Evolutionary conservation across 257 asterid species (phyloP).

Genomic region (Forsythia suspensa): DNA sequence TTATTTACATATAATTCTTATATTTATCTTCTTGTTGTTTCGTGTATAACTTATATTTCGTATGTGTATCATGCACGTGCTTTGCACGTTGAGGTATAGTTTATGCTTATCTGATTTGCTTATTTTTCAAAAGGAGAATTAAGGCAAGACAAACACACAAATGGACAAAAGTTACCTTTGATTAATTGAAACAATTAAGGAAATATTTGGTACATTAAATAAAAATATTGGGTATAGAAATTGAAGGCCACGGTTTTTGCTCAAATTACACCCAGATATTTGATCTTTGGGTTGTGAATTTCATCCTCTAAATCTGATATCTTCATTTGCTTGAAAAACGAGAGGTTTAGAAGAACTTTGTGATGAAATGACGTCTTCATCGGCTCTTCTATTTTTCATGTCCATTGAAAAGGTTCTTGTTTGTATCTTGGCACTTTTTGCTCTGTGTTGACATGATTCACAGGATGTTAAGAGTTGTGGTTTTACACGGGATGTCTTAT

Average conservation of each 20-base stretch:
- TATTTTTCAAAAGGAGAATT: no score
- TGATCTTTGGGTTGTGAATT: conserved; percentile 71
- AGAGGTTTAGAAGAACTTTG: conserved; percentile 75
- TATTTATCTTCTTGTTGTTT: no score
- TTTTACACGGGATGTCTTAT: conserved; percentile 33
- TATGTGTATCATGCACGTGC: no score
- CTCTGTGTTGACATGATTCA: conserved; percentile 31
- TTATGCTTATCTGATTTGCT: no score
- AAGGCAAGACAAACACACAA: no score
- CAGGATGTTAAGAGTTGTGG: conserved; percentile 43
- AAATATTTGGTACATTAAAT: no score
- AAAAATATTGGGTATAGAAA: no score
- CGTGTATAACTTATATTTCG: no score
- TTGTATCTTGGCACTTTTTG: conserved; percentile 27
- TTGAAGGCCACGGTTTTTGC: conserved; percentile 26
- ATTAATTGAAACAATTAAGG: no score
- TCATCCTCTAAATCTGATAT: conserved; percentile 56
- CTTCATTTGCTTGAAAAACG: conserved; percentile 57
- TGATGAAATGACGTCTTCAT: conserved; percentile 69
- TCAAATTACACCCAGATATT: conserved; percentile 39
- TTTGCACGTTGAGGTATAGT: no score
- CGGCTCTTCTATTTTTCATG: conserved; percentile 33
- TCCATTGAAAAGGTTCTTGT: conserved; percentile 26
- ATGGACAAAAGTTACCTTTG: no score
- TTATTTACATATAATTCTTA: no score